Evolutionary conservation across 2,329 filamentous ascomycete genomes (phyloP).

Genomic region (Pseudogymnoascus destructans): DNA sequence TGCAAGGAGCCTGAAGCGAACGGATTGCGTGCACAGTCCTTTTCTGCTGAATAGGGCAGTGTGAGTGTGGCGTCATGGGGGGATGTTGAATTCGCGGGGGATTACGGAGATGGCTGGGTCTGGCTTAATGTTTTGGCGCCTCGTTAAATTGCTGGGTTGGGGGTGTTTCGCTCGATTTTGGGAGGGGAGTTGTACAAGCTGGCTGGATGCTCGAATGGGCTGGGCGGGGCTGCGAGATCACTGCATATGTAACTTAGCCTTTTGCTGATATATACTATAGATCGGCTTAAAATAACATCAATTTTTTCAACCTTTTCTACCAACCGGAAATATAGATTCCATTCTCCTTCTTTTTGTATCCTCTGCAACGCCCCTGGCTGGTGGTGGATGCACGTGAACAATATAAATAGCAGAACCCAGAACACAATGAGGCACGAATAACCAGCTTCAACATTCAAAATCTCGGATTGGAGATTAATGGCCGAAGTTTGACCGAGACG

Average conservation of each 20-base stretch:
- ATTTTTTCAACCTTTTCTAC: neutral
- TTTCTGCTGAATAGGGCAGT: neutral
- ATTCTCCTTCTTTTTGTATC: neutral
- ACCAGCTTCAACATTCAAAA: too few relatives aligned
- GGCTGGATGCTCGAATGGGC: neutral
- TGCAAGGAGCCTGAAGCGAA: neutral
- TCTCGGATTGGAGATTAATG: too few relatives aligned
- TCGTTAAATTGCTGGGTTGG: neutral
- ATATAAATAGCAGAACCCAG: neutral
- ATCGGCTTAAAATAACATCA: neutral
- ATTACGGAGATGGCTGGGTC: too few relatives aligned
- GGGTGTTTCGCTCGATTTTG: neutral
- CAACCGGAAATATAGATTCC: neutral
- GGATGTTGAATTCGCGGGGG: neutral
- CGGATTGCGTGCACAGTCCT: neutral
- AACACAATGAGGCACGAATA: too few relatives aligned
- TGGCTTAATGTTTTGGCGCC: neutral
- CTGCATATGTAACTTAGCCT: neutral
- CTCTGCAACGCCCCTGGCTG: neutral
- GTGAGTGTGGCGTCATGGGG: neutral
- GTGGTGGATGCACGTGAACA: neutral
- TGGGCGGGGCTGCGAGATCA: neutral
- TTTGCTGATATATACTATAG: neutral
- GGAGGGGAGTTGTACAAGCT: neutral
- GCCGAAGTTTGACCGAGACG: too few relatives aligned